Evolutionary conservation across 345 rosid genomes (phyloP).

Genomic region (Ricinus communis): DNA sequence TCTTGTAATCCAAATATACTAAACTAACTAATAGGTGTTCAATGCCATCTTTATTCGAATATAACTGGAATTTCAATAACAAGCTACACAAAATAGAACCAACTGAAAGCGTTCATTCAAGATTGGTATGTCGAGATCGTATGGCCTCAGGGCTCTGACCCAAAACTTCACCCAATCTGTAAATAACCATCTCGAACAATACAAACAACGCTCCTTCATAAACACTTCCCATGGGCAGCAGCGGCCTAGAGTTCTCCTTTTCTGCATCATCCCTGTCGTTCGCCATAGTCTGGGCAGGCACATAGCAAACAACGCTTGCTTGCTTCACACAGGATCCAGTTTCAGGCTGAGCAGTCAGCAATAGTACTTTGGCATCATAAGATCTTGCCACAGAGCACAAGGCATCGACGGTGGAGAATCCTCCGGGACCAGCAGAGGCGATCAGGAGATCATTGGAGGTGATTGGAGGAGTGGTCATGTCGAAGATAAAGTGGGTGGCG

Average conservation of each 20-base stretch:
- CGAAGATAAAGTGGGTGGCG: conserved; percentile 70
- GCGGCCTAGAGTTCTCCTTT: conserved; percentile 24
- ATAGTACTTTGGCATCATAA: conserved; percentile 55
- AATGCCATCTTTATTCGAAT: too few relatives aligned
- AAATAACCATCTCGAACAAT: conserved; percentile 88
- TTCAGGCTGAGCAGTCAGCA: conserved; percentile 71
- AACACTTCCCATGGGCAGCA: conserved; percentile 93
- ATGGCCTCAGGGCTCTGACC: conserved; percentile 62
- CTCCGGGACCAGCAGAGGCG: conserved; percentile 41
- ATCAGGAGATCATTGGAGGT: conserved; percentile 62
- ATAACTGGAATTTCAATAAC: too few relatives aligned
- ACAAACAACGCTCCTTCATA: conserved; percentile 88
- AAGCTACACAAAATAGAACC: too few relatives aligned
- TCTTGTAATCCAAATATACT: too few relatives aligned
- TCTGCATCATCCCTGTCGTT: conserved; percentile 35
- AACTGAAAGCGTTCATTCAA: conserved; percentile 43
- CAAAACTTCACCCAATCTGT: conserved; percentile 55
- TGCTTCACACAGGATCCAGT: conserved; percentile 55
- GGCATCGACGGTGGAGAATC: conserved; percentile 86
- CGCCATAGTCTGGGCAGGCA: conserved; percentile 89
- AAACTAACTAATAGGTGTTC: too few relatives aligned
- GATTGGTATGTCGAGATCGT: conserved; percentile 87
- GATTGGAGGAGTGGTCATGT: conserved; percentile 83
- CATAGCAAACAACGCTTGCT: conserved; percentile 61
- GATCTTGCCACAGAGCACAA: conserved; percentile 65